Percentiles rank a stretch among this genome's conserved stretches.
phyloP scores from a whole-genome alignment of 2,329 filamentous ascomycete species.

The Fusarium solani-melongenae region DNA sequence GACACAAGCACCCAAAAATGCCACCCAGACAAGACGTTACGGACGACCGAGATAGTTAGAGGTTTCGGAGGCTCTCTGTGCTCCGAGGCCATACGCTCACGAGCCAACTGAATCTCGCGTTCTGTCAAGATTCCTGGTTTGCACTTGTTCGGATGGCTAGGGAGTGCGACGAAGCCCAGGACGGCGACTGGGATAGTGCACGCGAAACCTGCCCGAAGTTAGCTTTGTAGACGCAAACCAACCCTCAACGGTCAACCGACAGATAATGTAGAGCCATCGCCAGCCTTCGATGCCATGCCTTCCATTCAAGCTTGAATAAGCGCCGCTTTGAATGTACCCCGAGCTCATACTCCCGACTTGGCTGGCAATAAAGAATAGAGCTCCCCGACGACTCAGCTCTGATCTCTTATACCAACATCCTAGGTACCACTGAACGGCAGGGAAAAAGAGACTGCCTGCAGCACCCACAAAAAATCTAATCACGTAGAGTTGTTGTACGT shows the following conservation, averaged over 20 bases:
- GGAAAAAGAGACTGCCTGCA: slow-evolving; percentile 48
- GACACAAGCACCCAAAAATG: slow-evolving; percentile 8
- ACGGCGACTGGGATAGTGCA: not conserved
- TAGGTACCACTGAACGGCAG: slow-evolving; percentile 50
- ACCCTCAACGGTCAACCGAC: not conserved
- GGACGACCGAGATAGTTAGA: slow-evolving; percentile 11
- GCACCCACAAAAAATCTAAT: slow-evolving; percentile 56
- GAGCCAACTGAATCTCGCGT: slow-evolving; percentile 43
- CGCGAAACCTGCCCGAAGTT: not conserved
- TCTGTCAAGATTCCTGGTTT: slow-evolving; percentile 43
- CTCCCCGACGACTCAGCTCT: slow-evolving; percentile 51
- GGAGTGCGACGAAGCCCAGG: slow-evolving; percentile 34
- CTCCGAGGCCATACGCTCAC: slow-evolving; percentile 44
- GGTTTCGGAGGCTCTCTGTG: slow-evolving; percentile 40
- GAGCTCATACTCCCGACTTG: slow-evolving; percentile 57
- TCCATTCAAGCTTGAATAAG: not conserved
- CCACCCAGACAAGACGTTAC: not conserved
- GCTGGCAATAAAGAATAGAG: slow-evolving; percentile 55
- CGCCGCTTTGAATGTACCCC: slow-evolving; percentile 45
- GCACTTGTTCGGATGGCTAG: slow-evolving; percentile 45
- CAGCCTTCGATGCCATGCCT: not conserved
- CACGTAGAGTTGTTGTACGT: slow-evolving; percentile 48
- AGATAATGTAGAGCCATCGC: not conserved
- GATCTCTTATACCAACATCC: slow-evolving; percentile 56
- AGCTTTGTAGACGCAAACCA: not conserved